Conservation (phyloP, 805 yeast species). For the Kurtzmaniella cleridarum region DNA sequence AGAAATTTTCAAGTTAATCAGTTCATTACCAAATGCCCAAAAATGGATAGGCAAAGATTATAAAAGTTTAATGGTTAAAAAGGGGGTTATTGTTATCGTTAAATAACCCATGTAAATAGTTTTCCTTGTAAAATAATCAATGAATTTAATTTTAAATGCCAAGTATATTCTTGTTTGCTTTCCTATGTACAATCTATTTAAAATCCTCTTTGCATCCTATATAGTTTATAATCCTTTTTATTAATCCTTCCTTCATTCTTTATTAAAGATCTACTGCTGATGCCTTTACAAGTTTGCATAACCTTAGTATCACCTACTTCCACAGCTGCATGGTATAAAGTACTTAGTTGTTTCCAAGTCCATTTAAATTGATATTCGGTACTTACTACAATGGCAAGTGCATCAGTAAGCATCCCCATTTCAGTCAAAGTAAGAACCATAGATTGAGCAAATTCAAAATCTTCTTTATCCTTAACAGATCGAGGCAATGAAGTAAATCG, state of each 20-base stretch:
- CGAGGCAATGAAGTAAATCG: slow-evolving; percentile 40
- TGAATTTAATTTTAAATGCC: slow-evolving; percentile 2
- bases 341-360: slow-evolving; percentile 41
- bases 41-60: slow-evolving; percentile 40
- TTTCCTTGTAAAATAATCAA: slow-evolving; percentile 6
- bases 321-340: slow-evolving; percentile 24
- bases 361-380: slow-evolving; percentile 68
- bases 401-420: slow-evolving; percentile 59
- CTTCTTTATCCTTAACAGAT: slow-evolving; percentile 38
- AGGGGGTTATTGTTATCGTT: slow-evolving; percentile 43
- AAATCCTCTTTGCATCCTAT: slow-evolving; percentile 27
- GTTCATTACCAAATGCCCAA: slow-evolving; percentile 27
- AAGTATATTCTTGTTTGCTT: background rate
- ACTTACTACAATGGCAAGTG: slow-evolving; percentile 59
- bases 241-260: slow-evolving; percentile 35
- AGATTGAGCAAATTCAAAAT: slow-evolving; percentile 65
- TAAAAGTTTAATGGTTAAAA: slow-evolving; percentile 52
- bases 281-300: slow-evolving; percentile 25
- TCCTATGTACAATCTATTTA: slow-evolving; percentile 6
- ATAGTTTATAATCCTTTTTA: slow-evolving; percentile 27
- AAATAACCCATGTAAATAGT: slow-evolving; percentile 13
- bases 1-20: slow-evolving; percentile 31
- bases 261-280: slow-evolving; percentile 31
- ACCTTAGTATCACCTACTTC: slow-evolving; percentile 26
- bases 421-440: slow-evolving; percentile 59